Evolutionary conservation across 352 stramenopile genomes (phyloP).

Genomic region (Globisporangium uncinulatum): DNA sequence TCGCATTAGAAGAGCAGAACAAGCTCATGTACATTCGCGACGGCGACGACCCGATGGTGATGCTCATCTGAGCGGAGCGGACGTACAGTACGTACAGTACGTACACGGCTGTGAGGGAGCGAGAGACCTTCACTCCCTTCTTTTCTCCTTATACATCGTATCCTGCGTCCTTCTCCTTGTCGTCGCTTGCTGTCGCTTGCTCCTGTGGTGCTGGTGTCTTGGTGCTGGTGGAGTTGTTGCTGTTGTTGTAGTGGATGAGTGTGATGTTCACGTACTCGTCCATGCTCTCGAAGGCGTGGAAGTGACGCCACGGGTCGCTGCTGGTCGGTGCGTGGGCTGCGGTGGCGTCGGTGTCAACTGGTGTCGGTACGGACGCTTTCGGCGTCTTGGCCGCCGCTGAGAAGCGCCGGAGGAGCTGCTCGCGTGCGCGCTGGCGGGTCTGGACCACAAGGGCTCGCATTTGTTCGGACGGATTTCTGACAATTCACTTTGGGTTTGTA

Average conservation of each 20-base stretch:
- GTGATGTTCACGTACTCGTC: constrained; percentile 67
- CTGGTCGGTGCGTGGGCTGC: too few relatives aligned
- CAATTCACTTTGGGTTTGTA: too few relatives aligned
- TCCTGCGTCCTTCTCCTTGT: constrained; percentile 1
- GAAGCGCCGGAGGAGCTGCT: not conserved
- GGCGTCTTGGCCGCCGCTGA: not conserved
- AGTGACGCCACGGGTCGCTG: constrained; percentile 43
- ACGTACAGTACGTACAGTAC: too few relatives aligned
- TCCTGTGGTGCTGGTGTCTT: not conserved
- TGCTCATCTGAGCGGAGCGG: constrained; percentile 66
- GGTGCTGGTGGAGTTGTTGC: too few relatives aligned
- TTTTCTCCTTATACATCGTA: constrained; percentile 17
- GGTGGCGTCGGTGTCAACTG: too few relatives aligned
- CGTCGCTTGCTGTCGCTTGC: not conserved
- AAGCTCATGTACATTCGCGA: constrained; percentile 89
- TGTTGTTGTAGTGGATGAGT: constrained; percentile 58
- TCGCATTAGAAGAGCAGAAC: constrained; percentile 81
- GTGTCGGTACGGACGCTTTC: too few relatives aligned
- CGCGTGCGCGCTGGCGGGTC: too few relatives aligned
- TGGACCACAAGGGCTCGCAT: too few relatives aligned
- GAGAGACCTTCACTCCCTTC: too few relatives aligned
- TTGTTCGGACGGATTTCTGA: too few relatives aligned
- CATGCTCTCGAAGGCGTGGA: constrained; percentile 58
- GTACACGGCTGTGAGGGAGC: too few relatives aligned
- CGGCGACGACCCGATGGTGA: constrained; percentile 71